Conservation (phyloP, 2,329 filamentous ascomycete species). For the Fusarium pininemorale region DNA sequence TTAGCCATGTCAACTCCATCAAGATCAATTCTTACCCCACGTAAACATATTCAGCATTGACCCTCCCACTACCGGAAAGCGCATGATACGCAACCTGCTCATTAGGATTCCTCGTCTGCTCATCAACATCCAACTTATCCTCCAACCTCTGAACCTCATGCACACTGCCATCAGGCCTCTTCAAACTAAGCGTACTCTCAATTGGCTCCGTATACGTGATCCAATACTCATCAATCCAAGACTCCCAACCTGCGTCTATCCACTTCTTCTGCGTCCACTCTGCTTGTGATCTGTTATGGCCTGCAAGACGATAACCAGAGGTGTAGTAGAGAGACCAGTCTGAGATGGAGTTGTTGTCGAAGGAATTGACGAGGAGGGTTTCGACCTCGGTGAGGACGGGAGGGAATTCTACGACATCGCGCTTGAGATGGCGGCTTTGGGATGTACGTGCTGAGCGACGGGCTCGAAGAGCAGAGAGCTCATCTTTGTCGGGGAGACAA, state of each 20-base stretch:
- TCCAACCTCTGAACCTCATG: constrained; percentile 29
- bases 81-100: constrained; percentile 23
- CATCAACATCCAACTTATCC: constrained; percentile 25
- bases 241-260: constrained; percentile 29
- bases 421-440: constrained; percentile 8
- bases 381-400: constrained; percentile 13
- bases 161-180: constrained; percentile 8
- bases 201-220: constrained; percentile 31
- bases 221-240: constrained; percentile 34
- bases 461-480: constrained; percentile 4
- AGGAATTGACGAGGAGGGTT: constrained; percentile 17
- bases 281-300: constrained; percentile 25
- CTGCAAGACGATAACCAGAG: constrained; percentile 30
- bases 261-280: constrained; percentile 35
- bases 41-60: constrained; percentile 25
- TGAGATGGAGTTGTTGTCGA: constrained; percentile 24
- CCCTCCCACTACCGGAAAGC: background rate
- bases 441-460: background rate
- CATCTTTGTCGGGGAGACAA: constrained; percentile 26
- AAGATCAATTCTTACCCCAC: background rate
- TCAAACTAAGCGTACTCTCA: constrained; percentile 29
- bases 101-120: constrained; percentile 12
- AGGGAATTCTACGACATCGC: constrained; percentile 2
- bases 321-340: constrained; percentile 36
- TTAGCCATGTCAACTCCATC: rapidly evolving